Base-by-base conservation (phyloP, 768 basidiomycete genomes). In the Podaxis sp. region DNA sequence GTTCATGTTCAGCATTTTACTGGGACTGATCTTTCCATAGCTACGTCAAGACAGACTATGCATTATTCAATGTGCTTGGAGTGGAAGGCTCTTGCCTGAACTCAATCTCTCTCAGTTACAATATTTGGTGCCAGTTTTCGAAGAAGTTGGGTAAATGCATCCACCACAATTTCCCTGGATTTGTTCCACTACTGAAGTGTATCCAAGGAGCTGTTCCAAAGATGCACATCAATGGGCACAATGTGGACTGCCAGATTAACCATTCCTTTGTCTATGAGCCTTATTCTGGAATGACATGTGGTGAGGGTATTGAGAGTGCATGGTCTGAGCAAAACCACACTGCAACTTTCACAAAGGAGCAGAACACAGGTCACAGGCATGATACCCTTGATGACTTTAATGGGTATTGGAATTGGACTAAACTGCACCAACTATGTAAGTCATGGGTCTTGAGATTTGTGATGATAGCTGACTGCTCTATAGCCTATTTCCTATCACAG, bases 351-450 rank as follows among this genome's bases (percentile, higher is more conserved):
- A 75, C 73, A 2, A 71, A 70, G 37, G 68, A 75, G 58, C 61
- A 62, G 66, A 75, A 75, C 50, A 64, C 65, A 20, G 74, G 73
- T 0, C 70, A 75, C 56, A 66, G 71, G 2, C 73, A 75, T 50
- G 73, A 74, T 56, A 68, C 53, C 15, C 56, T 76, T 2, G 71
- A 73, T 73, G 71, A 70, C 74, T 71, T 52, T 3, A 26, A 26
- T 26, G 26, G 26, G 3, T 26, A 26, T 26, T 26, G 26, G 26
- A 26, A 26, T 26, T 72, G 69, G 70, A 61, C 63, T 1, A 75
- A 75, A 56, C 20, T 67, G 7, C 65, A 65, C 30, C 63, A 65
- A 15, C 62, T 72, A 26, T 59, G 71, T 74, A 30, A 13, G 68
- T 60, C 40, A 30, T 17, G 24, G 60, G 20, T 49, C 59, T 41